Evolutionary conservation across 176 grass and related monocot species (phyloP).

Genomic region (Zoysia japonica): DNA sequence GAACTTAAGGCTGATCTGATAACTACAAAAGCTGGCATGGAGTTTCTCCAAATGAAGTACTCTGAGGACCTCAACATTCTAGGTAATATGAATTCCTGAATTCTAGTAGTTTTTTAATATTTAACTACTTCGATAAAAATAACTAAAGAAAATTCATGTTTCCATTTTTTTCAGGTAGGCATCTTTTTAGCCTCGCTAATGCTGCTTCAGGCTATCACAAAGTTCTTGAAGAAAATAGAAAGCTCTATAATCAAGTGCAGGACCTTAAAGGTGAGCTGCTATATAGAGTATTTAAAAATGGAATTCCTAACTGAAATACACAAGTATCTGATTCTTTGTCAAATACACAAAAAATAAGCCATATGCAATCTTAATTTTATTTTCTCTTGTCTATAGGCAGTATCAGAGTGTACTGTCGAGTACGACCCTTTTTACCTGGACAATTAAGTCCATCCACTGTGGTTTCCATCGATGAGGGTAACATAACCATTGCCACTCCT

Average conservation of each 20-base stretch:
- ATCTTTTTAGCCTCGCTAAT: constrained; percentile 80
- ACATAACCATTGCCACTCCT: constrained; percentile 73
- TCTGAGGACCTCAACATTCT: constrained; percentile 72
- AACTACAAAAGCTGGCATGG: constrained; percentile 79
- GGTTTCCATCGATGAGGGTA: constrained; percentile 81
- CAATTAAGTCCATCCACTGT: constrained; percentile 73
- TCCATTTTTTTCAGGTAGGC: constrained; percentile 68
- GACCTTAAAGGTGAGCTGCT: constrained; percentile 87
- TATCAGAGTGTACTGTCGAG: constrained; percentile 97
- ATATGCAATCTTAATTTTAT: constrained; percentile 34
- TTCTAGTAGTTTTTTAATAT: constrained; percentile 16
- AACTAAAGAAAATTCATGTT: constrained; percentile 30
- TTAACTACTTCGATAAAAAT: constrained; percentile 26
- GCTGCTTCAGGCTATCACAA: constrained; percentile 89
- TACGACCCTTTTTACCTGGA: constrained; percentile 90
- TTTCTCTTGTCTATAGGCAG: constrained; percentile 55
- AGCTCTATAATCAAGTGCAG: constrained; percentile 97
- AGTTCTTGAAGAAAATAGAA: constrained; percentile 99
- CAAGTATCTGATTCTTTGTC: constrained; percentile 8
- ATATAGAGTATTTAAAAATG: neutral
- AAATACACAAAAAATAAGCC: neutral
- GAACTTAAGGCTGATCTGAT: constrained; percentile 74
- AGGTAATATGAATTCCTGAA: constrained; percentile 55
- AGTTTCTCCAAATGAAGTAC: constrained; percentile 88
- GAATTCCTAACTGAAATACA: neutral